Percentiles rank a stretch among this genome's conserved stretches.
Conservation (phyloP, 139 green algal species). For the Tetraselmis striata region DNA sequence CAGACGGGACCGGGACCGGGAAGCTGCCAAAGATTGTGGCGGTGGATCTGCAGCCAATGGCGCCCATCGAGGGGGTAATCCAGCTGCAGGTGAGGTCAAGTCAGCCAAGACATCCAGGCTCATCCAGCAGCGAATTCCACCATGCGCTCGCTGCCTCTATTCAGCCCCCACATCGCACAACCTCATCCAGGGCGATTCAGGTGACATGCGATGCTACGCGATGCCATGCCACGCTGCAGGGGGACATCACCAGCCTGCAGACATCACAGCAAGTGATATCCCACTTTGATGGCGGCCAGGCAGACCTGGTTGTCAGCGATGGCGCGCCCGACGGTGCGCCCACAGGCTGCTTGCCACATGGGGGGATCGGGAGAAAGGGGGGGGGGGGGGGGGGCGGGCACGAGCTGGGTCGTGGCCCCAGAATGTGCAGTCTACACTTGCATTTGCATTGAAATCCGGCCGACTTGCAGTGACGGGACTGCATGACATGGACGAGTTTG, state of each 20-base stretch:
- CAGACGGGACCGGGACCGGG: not conserved
- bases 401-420: no score
- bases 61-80: slow-evolving; percentile 88
- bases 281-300: slow-evolving; percentile 76
- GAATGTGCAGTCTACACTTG: no score
- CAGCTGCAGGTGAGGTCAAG: slow-evolving; percentile 79
- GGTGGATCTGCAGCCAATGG: slow-evolving; percentile 98
- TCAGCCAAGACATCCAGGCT: no score
- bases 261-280: slow-evolving; percentile 65
- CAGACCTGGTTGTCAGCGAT: slow-evolving; percentile 95
- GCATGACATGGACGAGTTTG: slow-evolving; percentile 98
- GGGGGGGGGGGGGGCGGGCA: no score
- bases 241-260: slow-evolving; percentile 83
- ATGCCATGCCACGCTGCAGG: slow-evolving; percentile 25
- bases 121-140: no score
- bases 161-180: not conserved
- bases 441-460: not conserved
- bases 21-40: slow-evolving; percentile 86
- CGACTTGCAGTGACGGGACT: slow-evolving; percentile 83
- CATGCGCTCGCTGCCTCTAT: not conserved
- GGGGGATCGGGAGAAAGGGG: no score
- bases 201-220: no score
- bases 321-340: slow-evolving; percentile 82
- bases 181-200: no score
- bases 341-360: no score